Evolutionary conservation across 305 asterid species (phyloP), one percentile per base, ranked within the genome.

Genomic region (Ajuga reptans): DNA sequence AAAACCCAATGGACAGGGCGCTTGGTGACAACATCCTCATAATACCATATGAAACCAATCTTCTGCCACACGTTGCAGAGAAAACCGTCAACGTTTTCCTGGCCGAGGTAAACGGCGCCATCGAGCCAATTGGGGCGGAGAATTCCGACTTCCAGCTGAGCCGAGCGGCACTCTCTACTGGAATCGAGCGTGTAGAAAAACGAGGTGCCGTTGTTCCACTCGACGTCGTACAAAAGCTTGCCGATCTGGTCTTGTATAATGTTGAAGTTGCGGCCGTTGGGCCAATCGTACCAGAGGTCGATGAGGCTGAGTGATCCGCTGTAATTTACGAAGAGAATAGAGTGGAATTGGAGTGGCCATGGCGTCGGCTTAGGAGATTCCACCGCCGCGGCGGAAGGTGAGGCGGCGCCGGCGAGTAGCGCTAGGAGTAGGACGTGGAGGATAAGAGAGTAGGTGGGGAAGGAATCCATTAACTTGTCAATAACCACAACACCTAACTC

Each of bases 201-300:
- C 3, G 80, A 46, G 65, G 96, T 85, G 56, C 93, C 95, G 58
- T 90, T 90, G 59, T 83, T 85, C 96, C 97, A 89, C 76, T 91
- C 95, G 3, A 83, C 73, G 69, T 85, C 92, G 80, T 90, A 91
- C 34, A 77, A 9, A 15, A 77, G 76, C 50, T 66, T 51, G 24
- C 81, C 90, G 45, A 89, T 86, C 86, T 87, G 96, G 82, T 82
- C 58, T 56, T 85, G 95, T n/a, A 89, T 39, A 58, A 89, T 89
- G 85, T 91, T 91, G 87, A 85, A 84, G 81, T 91, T 91, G 64
- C 97, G 91, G 53, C 96, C 91, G 60, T 89, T 89, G 57, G 95
- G 75, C 90, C 95, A 91, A 65, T 91, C 96, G 81, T 91, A 89
- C 93, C 97, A 87, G 17, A 91, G 91, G 77, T 91, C 91, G 51